phyloP scores from a whole-genome alignment of 148 eudicot species.

The Oxyria digyna region DNA sequence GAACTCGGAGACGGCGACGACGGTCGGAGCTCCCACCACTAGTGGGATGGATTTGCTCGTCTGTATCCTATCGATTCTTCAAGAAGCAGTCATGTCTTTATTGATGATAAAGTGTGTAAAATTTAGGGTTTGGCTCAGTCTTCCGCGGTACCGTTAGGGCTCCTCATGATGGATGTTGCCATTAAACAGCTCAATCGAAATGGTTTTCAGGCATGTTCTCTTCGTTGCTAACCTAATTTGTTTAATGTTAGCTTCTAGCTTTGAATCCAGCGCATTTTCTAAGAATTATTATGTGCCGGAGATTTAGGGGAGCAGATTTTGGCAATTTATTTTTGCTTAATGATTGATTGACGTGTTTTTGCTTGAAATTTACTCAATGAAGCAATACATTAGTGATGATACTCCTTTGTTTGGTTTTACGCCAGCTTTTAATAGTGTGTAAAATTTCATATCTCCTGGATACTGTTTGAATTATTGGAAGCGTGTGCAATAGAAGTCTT shows the following conservation, averaged over 20 bases:
- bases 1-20: too few species aligned
- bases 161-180: constrained; percentile 57
- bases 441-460: too few species aligned
- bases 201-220: constrained; percentile 77
- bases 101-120: too few species aligned
- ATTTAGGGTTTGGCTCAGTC: constrained; percentile 83
- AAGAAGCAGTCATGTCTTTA: too few species aligned
- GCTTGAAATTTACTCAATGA: constrained; percentile 14
- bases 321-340: neutral
- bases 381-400: neutral
- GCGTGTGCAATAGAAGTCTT: too few species aligned
- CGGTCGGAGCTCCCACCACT: too few species aligned
- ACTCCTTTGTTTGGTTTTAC: neutral
- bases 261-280: constrained; percentile 1
- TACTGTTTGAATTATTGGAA: too few species aligned
- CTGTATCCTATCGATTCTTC: too few species aligned
- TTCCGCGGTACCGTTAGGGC: constrained; percentile 39
- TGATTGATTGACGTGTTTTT: constrained; percentile 2
- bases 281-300: constrained; percentile 4
- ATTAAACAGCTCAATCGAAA: constrained; percentile 80
- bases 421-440: neutral
- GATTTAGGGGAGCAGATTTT: neutral
- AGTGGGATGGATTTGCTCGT: too few species aligned
- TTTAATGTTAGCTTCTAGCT: neutral
- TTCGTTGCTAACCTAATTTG: too few species aligned